Evolutionary conservation across 164 flowering plant genomes (phyloP), one percentile per base, ranked within the genome.

Genomic region (Echeveria elegans): DNA sequence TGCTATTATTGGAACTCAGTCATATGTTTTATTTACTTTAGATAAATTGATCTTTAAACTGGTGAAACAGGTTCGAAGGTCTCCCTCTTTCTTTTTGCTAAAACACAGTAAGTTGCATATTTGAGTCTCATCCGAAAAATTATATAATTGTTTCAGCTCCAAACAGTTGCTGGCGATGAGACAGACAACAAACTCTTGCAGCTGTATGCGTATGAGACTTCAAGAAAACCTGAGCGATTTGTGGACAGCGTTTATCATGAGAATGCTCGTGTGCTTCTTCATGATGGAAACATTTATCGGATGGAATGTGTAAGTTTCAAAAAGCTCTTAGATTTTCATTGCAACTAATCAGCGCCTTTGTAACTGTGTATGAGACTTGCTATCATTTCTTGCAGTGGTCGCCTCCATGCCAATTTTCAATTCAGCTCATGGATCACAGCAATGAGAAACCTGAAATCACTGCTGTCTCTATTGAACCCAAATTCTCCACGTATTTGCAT

Each of bases 111-210:
- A 21, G 56, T 56, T 50, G 14, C n/a, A 65, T 0, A 53, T 11
- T 30, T 24, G 52, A 4, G 32, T 52, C 43, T 5, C 32, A 4
- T 21, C 36, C 28, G 38, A 36, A 60, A 58, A 58, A 23, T 52
- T 52, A 9, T 7, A 3, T 52, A 23, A 66, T 38, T 70, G 47
- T 68, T 58, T 24, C 88, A 94, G 99, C 94, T 95, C 64, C 99
- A 92, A 84, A 69, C 84, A 21, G 72, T 87, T 56, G 92, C 88
- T 68, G 40, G 83, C 32, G 99, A 95, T 67, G 97, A 95, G 73
- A 81, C 86, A 86, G 96, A 90, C 73, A 84, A 75, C 80, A 89
- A 88, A 78, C 92, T 95, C 75, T 90, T 92, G 71, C 99, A 92
- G 76, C 82, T 95, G 11, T 75, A 92, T 76, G 81, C 89, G 41